A percentile compares a stretch with the other conserved stretches of the same genome.
Conservation (phyloP, 495 filamentous ascomycete species). For the Sporormia fimetaria region DNA sequence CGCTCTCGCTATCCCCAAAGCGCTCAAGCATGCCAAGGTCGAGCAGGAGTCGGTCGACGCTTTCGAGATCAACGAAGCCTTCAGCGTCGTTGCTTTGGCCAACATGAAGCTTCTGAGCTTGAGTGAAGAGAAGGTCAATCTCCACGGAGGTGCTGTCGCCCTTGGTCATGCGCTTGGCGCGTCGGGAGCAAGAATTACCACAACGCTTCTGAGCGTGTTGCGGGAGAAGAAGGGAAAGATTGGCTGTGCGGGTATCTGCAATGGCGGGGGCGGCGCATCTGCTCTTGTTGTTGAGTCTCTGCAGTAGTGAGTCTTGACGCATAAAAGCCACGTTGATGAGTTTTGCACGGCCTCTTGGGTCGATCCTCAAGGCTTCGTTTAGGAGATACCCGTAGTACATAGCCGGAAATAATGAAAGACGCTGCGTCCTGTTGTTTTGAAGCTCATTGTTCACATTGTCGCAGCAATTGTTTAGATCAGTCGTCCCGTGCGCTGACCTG, state of each 20-base stretch:
- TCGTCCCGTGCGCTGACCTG: too few relatives aligned
- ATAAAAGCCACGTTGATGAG: too few relatives aligned
- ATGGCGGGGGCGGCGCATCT: conserved; percentile 89
- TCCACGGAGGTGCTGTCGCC: conserved; percentile 90
- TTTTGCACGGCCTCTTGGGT: too few relatives aligned
- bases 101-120: conserved; percentile 84
- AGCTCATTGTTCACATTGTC: too few relatives aligned
- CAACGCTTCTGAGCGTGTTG: conserved; percentile 82
- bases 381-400: too few relatives aligned
- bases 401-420: too few relatives aligned
- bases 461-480: too few relatives aligned
- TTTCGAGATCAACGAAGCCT: conserved; percentile 98
- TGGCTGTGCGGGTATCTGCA: conserved; percentile 91
- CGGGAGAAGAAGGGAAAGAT: conserved; percentile 85
- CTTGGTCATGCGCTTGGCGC: conserved; percentile 90
- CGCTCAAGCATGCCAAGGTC: conserved; percentile 79
- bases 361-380: too few relatives aligned
- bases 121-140: conserved; percentile 77
- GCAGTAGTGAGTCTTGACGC: too few relatives aligned
- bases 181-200: conserved; percentile 83
- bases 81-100: conserved; percentile 89
- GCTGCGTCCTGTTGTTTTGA: too few relatives aligned
- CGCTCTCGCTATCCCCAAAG: conserved; percentile 91
- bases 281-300: conserved; percentile 72
- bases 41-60: conserved; percentile 66